Base-by-base conservation (phyloP, 108 stramenopile genomes). In the Skeletonema grethae region DNA sequence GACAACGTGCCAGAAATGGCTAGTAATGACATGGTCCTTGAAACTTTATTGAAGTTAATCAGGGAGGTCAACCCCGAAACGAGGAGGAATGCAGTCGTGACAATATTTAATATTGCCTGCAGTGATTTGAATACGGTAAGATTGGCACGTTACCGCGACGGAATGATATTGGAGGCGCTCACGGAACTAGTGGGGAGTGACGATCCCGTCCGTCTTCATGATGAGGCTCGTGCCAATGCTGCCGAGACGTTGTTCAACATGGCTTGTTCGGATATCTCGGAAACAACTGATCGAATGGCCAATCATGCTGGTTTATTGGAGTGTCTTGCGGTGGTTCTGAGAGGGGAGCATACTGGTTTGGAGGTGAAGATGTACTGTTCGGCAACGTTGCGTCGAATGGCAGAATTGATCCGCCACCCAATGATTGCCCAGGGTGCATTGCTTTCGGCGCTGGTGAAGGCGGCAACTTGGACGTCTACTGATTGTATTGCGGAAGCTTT, bases 241-340 rank as follows among this genome's bases (percentile, higher is more conserved):
- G 83, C 83, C 15, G 86, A 86, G 67, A 84, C 83, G 1, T 39
- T 86, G 45, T 86, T 84, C 13, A 84, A 86, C 69, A 84, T 86
- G 86, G 57, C 67, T 9, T 84, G 82, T 45, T 72, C 75, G 30
- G 80, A 81, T 12, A 80, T 75, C 8, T 56, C 63, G 1, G 89
- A 90, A 59, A 94, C 90, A 2, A 86, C 88, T 9, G 82, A 88
- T 18, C 43, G 67, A 15, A 91, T 94, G 86, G 90, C 87, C 28
- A 80, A 57, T 57, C 88, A 94, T 80, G 86, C 85, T 20, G 89
- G 87, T 35, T 63, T 94, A 11, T 70, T 94, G 7, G 76, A 87
- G 16, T 78, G 85, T 0, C 65, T 94, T 39, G 87, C 93, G 11
- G 45, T 72, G n/a, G 77, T 77, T 0, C 57, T 85, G 12, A 69